Percentiles rank a stretch among this genome's conserved stretches.
Evolutionary conservation across 495 filamentous ascomycete species (phyloP).

Genomic region (Xylaria grammica): DNA sequence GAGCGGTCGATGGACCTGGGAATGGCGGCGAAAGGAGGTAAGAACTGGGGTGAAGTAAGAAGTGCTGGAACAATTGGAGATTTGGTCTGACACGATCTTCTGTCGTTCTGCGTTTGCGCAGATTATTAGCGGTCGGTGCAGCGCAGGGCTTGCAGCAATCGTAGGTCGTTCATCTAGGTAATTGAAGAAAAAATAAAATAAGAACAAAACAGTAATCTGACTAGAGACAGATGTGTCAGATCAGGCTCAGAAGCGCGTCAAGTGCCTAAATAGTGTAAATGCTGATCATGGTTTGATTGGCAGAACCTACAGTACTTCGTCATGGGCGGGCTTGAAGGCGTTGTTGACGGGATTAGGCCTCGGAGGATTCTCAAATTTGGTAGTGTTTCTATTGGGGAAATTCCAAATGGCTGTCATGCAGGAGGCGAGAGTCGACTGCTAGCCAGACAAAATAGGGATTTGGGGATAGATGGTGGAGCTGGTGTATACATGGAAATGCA

Average conservation of each 20-base stretch:
- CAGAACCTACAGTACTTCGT: constrained; percentile 4
- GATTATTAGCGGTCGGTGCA: constrained; percentile 14
- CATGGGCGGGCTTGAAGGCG: constrained; percentile 1
- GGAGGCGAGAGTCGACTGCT: constrained; percentile 6
- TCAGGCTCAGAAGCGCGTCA: neutral
- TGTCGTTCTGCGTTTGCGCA: constrained; percentile 11
- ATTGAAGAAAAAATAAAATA: neutral
- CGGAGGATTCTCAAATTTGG: constrained; percentile 1
- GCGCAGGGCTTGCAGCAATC: constrained; percentile 9
- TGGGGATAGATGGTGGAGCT: constrained; percentile 15
- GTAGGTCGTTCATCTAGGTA: constrained; percentile 14
- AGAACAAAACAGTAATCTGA: neutral
- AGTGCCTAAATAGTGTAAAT: neutral
- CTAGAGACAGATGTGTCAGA: neutral
- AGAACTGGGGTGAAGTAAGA: neutral
- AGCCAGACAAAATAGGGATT: constrained; percentile 3
- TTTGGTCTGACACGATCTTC: neutral
- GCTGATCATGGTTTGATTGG: constrained; percentile 8
- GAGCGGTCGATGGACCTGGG: neutral
- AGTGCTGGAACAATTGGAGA: neutral
- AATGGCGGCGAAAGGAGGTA: neutral
- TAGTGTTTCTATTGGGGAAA: constrained; percentile 1
- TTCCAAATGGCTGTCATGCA: constrained; percentile 17
- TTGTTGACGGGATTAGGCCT: constrained; percentile 8
- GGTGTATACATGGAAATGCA: constrained; percentile 18